Conservation (phyloP, 495 filamentous ascomycete species). For the Aspergillus panamensis region DNA sequence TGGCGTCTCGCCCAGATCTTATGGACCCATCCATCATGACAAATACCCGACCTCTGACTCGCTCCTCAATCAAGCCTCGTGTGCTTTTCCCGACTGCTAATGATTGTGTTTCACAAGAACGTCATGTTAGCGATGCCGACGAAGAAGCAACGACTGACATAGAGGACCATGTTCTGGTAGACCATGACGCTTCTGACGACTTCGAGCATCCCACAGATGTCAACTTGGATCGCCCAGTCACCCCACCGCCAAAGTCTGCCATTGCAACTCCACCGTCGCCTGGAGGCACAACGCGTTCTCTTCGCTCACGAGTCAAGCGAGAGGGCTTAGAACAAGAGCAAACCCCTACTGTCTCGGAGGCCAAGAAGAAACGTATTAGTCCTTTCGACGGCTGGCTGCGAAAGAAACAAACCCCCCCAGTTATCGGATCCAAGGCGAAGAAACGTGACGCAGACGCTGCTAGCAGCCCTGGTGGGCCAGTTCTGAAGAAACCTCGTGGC, state of each 20-base stretch:
- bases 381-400: constrained; percentile 66
- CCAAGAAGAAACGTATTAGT: constrained; percentile 49
- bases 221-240: constrained; percentile 22
- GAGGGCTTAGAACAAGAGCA: constrained; percentile 21
- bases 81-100: constrained; percentile 69
- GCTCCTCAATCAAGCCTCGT: constrained; percentile 76
- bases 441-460: constrained; percentile 33
- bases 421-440: constrained; percentile 21
- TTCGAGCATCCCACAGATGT: constrained; percentile 20
- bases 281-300: constrained; percentile 29
- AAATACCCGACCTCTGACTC: constrained; percentile 56
- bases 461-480: constrained; percentile 26
- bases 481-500: constrained; percentile 31
- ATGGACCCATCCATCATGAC: constrained; percentile 30
- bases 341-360: constrained; percentile 24
- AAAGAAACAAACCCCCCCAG: constrained; percentile 47
- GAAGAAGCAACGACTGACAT: constrained; percentile 55
- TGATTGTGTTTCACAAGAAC: constrained; percentile 26
- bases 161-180: constrained; percentile 52
- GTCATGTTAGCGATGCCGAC: constrained; percentile 42
- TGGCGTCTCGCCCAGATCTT: constrained; percentile 39
- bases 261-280: constrained; percentile 52
- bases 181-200: constrained; percentile 41
- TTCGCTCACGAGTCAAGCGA: constrained; percentile 28
- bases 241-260: constrained; percentile 49